A percentile compares a stretch with the other conserved stretches of the same genome.
phyloP scores from a whole-genome alignment of 192 early-diverging fungal genomes.

The Coemansia sp. region DNA sequence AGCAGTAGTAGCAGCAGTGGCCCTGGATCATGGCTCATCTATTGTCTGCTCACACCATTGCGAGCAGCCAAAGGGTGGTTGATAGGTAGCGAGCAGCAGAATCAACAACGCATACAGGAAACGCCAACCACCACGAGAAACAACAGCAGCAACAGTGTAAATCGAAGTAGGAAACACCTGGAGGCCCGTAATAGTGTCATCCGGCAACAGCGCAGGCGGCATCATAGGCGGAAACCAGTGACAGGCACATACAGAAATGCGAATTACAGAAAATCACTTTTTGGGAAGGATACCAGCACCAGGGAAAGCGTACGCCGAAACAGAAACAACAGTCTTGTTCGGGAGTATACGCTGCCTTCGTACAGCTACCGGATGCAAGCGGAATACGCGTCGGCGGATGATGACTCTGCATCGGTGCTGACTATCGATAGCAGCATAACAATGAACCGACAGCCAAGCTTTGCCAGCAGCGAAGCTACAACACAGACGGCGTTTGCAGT shows the following conservation, averaged over 20 bases:
- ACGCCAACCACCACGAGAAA: not conserved
- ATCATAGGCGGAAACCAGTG: not conserved
- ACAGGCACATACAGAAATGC: not conserved
- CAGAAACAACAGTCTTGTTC: slow-evolving; percentile 32
- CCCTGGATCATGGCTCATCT: slow-evolving; percentile 13
- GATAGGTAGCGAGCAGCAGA: slow-evolving; percentile 5
- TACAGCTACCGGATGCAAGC: not conserved
- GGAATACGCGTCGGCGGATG: not conserved
- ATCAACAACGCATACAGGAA: not conserved
- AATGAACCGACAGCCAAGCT: not conserved
- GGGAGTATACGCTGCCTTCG: slow-evolving; percentile 30
- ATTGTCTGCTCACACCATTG: slow-evolving; percentile 26
- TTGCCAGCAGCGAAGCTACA: not conserved
- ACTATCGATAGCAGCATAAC: slow-evolving; percentile 36
- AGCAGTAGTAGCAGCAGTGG: not conserved
- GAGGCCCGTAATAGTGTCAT: not conserved
- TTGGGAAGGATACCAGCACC: slow-evolving; percentile 1
- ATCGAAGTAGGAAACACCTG: not conserved
- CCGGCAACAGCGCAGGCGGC: slow-evolving; percentile 4
- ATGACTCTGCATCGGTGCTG: slow-evolving; percentile 29
- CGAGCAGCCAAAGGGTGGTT: slow-evolving; percentile 34
- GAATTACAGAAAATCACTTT: slow-evolving; percentile 8
- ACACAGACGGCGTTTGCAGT: not conserved
- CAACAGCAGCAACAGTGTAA: not conserved
- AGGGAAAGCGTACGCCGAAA: not conserved